Base-by-base conservation (phyloP, 1,284 basidiomycete species). In the Melampsora medusae region DNA sequence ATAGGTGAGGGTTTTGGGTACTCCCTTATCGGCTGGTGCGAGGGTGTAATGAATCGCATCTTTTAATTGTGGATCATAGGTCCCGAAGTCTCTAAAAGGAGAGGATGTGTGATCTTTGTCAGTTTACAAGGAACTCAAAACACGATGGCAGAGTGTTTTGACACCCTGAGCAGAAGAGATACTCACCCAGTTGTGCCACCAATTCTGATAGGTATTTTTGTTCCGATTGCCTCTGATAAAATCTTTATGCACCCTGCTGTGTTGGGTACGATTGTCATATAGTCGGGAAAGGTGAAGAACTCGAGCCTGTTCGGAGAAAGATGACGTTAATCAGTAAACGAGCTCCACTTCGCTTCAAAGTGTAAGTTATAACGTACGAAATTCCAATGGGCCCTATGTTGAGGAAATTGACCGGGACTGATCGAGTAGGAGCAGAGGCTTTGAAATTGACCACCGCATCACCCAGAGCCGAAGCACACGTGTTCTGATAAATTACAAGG, bases 121-220 rank as follows among this genome's bases (percentile, higher is more conserved):
- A 17, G 46, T 65, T 65, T 9, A 65, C 28, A 9, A 66, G 46
- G 0, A 53, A 68, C 7, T 28, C 61, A 10, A 31, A 64, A 35
- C 5, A 33, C 5, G 33, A 35, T 3, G 33, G 19, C 5, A 38
- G 7, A 10, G 33, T 33, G 33, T 2, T 28, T 22, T 64, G 7
- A 64, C 33, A 49, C 53, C 12, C n/a, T n/a, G n/a, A 1, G 10
- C 6, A 42, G 25, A 9, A 42, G 12, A 10, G 60, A 16, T 38
- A 19, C 68, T 31, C 19, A 69, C 68, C 42, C 50, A 19, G 68
- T 60, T n/a, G 68, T 69, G n/a, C 68, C 68, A 25, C 68, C 68
- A 12, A 69, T 69, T 33, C 68, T 33, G 56, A 60, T n/a, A 7
- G 53, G 14, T n/a, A 38, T 31, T 14, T 48, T 53, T 12, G 17